Evolutionary conservation across 495 filamentous ascomycete species (phyloP).

Genomic region (Trichocladium uniseriatum): DNA sequence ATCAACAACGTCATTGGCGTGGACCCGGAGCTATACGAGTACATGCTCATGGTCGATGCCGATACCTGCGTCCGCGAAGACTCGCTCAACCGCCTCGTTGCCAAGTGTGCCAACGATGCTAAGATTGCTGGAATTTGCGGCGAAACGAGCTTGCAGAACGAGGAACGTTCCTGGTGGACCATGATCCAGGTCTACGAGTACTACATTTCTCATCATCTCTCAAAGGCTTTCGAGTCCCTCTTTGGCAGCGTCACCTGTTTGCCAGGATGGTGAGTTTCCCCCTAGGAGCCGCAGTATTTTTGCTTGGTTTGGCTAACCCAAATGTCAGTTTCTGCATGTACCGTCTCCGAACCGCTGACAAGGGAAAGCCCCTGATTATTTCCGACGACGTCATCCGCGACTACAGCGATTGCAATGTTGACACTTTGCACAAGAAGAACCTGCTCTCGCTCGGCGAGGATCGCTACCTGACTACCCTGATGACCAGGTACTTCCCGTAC

Average conservation of each 20-base stretch:
- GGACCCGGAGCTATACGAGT: conserved; percentile 94
- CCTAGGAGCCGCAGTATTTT: not conserved
- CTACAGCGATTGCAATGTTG: conserved; percentile 78
- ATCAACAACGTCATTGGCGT: conserved; percentile 99
- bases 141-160: conserved; percentile 92
- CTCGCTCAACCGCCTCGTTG: conserved; percentile 83
- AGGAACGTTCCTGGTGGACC: conserved; percentile 91
- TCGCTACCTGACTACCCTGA: conserved; percentile 92
- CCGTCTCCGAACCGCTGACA: conserved; percentile 83
- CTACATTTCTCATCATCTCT: conserved; percentile 88
- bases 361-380: conserved; percentile 85
- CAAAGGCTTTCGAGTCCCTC: conserved; percentile 91
- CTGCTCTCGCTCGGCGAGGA: conserved; percentile 90
- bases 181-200: conserved; percentile 99
- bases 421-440: conserved; percentile 98
- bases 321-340: conserved; percentile 91
- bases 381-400: conserved; percentile 77
- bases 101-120: conserved; percentile 85
- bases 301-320: conserved; percentile 25
- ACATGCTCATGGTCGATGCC: conserved; percentile 93
- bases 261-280: conserved; percentile 78
- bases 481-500: conserved; percentile 92
- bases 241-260: conserved; percentile 96
- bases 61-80: conserved; percentile 94
- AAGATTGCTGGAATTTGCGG: conserved; percentile 97